phyloP scores from a whole-genome alignment of 1,139 yeast genomes.

The Candida buenavistaensis region DNA sequence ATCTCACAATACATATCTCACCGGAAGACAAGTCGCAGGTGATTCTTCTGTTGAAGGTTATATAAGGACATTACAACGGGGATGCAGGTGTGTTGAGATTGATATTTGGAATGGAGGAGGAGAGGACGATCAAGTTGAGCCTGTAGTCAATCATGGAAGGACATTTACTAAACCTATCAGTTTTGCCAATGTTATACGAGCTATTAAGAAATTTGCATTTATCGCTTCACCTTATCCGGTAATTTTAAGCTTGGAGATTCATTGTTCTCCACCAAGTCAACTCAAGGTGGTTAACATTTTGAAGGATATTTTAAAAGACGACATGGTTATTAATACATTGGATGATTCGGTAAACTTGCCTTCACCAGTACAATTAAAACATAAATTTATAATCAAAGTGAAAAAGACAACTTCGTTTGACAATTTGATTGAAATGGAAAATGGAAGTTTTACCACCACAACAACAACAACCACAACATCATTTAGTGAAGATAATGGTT shows the following conservation, averaged over 20 bases:
- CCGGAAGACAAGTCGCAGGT: slow-evolving; percentile 92
- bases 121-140: slow-evolving; percentile 40
- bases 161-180: slow-evolving; percentile 76
- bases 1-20: slow-evolving; percentile 89
- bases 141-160: slow-evolving; percentile 88
- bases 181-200: slow-evolving; percentile 65
- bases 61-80: slow-evolving; percentile 82
- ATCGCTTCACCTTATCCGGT: slow-evolving; percentile 81
- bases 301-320: slow-evolving; percentile 57
- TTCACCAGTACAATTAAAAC: slow-evolving; percentile 68
- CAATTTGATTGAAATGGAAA: slow-evolving; percentile 21
- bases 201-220: slow-evolving; percentile 83
- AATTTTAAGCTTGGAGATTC: slow-evolving; percentile 83
- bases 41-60: slow-evolving; percentile 89
- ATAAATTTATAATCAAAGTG: slow-evolving; percentile 73
- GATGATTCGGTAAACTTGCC: slow-evolving; percentile 47
- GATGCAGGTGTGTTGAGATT: slow-evolving; percentile 90
- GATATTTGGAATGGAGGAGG: slow-evolving; percentile 89
- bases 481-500: slow-evolving; percentile 45
- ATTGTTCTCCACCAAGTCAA: slow-evolving; percentile 72
- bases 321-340: slow-evolving; percentile 48
- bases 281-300: slow-evolving; percentile 51
- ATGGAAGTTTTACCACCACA: slow-evolving; percentile 23
- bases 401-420: slow-evolving; percentile 50
- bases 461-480: slow-evolving; percentile 43